Evolutionary conservation across 2,329 filamentous ascomycete genomes (phyloP), one percentile per base, ranked within the genome.

Genomic region (Sclerotinia glacialis): DNA sequence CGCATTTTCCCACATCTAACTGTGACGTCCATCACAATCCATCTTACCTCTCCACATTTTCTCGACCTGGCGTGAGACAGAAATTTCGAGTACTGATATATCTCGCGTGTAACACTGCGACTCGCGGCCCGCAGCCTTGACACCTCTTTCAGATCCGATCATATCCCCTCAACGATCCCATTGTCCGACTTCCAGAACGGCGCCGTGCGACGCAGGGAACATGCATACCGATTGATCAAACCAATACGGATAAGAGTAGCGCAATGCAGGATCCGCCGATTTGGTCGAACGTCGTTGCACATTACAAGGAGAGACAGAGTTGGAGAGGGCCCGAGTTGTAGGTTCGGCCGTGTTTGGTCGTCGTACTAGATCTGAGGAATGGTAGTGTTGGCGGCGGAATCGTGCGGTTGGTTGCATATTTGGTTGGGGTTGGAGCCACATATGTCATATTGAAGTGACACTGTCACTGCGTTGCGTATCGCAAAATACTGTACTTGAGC

Each of bases 401-500:
- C 47, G 53, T 52, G 64, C 54, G 58, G 58, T 44, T 49, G 21
- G n/a, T 40, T 61, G 49, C 34, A 63, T 63, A 63, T 42, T 63
- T 54, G 14, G 23, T 63, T 52, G 49, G 12, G 31, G 50, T 50
- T 26, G n/a, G 44, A 64, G 37, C 55, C 54, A 60, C 56, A 52
- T 66, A 61, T 66, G 37, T 66, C 64, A 60, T 60, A 23, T 64
- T 53, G 55, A 23, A 60, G 31, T 52, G 31, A 49, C 26, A 65
- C 53, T 37, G 28, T 31, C 18, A 56, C 34, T 40, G 42, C 52
- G 31, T 37, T 47, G n/a, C 12, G 42, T 65, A 23, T 49, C 44
- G 40, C 63, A 58, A 6, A 47, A 50, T 40, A n/a, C 37, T 63
- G 31, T 31, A 42, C 53, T 50, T 59, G 40, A 49, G 40, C 28